A percentile compares a stretch with the other conserved stretches of the same genome.
phyloP scores from a whole-genome alignment of 805 yeast genomes.

The Alloascoidea africana region DNA sequence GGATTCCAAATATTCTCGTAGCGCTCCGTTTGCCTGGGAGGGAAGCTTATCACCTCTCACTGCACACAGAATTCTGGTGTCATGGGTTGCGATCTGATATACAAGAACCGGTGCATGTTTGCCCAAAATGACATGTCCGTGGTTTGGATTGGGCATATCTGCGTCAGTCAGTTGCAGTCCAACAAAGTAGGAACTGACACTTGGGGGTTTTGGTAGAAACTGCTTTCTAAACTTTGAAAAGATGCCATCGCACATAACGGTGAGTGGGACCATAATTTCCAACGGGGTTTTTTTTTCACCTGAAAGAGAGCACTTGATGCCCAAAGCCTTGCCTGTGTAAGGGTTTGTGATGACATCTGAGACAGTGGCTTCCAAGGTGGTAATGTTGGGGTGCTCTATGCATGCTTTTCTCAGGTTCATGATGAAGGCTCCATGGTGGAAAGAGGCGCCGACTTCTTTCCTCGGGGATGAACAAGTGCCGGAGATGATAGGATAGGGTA shows the following conservation, averaged over 20 bases:
- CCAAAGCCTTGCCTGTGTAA: slow-evolving; percentile 41
- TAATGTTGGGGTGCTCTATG: slow-evolving; percentile 53
- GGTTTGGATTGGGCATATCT: slow-evolving; percentile 52
- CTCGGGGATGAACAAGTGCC: slow-evolving; percentile 5
- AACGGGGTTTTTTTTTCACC: not conserved
- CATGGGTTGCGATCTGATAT: slow-evolving; percentile 72
- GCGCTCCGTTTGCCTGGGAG: slow-evolving; percentile 36
- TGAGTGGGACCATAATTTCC: slow-evolving; percentile 36
- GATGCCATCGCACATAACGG: slow-evolving; percentile 84
- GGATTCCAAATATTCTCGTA: slow-evolving; percentile 40
- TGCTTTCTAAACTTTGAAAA: slow-evolving; percentile 83
- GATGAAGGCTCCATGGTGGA: slow-evolving; percentile 86
- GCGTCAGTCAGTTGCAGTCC: slow-evolving; percentile 71
- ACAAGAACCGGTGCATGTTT: slow-evolving; percentile 76
- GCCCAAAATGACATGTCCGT: slow-evolving; percentile 87
- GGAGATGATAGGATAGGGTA: slow-evolving; percentile 44
- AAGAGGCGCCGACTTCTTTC: slow-evolving; percentile 29
- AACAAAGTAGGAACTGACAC: slow-evolving; percentile 69
- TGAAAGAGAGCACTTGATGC: slow-evolving; percentile 47
- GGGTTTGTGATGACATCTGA: slow-evolving; percentile 42
- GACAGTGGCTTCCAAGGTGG: slow-evolving; percentile 76
- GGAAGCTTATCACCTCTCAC: slow-evolving; percentile 66
- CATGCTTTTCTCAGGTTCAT: slow-evolving; percentile 63
- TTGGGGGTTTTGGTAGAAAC: slow-evolving; percentile 47
- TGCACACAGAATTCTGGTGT: slow-evolving; percentile 84